Conservation (phyloP, 75 land plant species). For the Azolla pinnata region DNA sequence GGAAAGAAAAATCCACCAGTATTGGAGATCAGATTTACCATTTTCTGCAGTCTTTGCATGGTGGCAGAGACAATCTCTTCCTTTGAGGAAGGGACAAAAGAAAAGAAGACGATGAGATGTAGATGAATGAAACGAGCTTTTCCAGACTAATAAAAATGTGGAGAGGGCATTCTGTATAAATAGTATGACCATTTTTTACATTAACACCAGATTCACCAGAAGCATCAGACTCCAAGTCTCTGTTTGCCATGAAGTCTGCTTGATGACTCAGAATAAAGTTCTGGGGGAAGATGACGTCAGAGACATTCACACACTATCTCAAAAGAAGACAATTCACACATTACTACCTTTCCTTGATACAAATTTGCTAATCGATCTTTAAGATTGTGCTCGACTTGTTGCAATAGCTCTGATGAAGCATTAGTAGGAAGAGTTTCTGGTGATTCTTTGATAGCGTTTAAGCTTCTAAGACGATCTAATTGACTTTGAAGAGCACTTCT, state of each 20-base stretch:
- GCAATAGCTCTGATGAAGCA: background rate
- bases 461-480: background rate
- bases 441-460: background rate
- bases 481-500: background rate
- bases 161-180: too few species aligned
- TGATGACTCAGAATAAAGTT: slow-evolving; percentile 1
- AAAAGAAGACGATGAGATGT: too few species aligned
- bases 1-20: too few species aligned
- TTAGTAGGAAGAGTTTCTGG: background rate
- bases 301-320: too few species aligned
- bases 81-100: background rate
- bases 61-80: background rate
- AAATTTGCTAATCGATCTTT: slow-evolving; percentile 6
- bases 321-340: background rate
- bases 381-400: slow-evolving; percentile 1
- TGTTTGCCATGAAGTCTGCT: background rate
- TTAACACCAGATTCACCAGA: too few species aligned
- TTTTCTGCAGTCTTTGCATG: slow-evolving; percentile 6
- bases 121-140: too few species aligned
- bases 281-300: too few species aligned
- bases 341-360: slow-evolving; percentile 7
- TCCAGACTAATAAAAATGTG: too few species aligned
- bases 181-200: too few species aligned
- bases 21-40: too few species aligned
- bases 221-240: too few species aligned